Evolutionary conservation across 2,329 filamentous ascomycete species (phyloP).

Genomic region (Aureobasidium sp.): DNA sequence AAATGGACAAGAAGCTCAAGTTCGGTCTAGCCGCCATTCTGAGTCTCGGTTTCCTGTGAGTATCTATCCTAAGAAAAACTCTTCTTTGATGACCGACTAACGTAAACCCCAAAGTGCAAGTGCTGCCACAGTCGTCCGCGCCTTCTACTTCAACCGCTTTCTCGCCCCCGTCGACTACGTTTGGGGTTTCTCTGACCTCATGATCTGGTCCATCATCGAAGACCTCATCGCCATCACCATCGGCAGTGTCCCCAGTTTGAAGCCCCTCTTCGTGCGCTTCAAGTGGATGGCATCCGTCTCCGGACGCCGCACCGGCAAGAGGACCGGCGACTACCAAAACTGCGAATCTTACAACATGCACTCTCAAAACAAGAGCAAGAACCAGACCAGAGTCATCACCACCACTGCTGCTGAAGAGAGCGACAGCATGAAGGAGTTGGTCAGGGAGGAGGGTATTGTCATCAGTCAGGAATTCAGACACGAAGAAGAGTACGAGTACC

Average conservation of each 20-base stretch:
- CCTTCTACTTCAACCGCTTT: constrained; percentile 31
- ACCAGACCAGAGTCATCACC: neutral
- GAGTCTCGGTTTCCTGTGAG: constrained; percentile 25
- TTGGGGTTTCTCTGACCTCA: constrained; percentile 20
- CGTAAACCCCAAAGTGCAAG: constrained; percentile 33
- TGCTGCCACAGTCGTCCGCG: constrained; percentile 36
- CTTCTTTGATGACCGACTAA: neutral
- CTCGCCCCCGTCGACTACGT: constrained; percentile 28
- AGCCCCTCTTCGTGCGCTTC: constrained; percentile 12
- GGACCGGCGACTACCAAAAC: neutral
- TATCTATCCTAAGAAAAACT: neutral
- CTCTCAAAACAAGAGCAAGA: neutral
- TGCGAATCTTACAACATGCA: constrained; percentile 7
- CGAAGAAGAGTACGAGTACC: constrained; percentile 7
- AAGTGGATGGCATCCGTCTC: neutral
- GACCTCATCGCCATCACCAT: constrained; percentile 16
- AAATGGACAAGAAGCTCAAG: constrained; percentile 29
- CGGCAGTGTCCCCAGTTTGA: constrained; percentile 15
- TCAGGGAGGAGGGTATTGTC: constrained; percentile 2
- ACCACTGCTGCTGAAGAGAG: constrained; percentile 4
- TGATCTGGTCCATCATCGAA: constrained; percentile 17
- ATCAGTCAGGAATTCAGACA: constrained; percentile 6
- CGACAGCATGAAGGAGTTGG: constrained; percentile 5
- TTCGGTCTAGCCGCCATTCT: constrained; percentile 27
- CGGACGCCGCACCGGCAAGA: neutral